Evolutionary conservation across 257 asterid genomes (phyloP).

Genomic region (Solanum tacnaense): DNA sequence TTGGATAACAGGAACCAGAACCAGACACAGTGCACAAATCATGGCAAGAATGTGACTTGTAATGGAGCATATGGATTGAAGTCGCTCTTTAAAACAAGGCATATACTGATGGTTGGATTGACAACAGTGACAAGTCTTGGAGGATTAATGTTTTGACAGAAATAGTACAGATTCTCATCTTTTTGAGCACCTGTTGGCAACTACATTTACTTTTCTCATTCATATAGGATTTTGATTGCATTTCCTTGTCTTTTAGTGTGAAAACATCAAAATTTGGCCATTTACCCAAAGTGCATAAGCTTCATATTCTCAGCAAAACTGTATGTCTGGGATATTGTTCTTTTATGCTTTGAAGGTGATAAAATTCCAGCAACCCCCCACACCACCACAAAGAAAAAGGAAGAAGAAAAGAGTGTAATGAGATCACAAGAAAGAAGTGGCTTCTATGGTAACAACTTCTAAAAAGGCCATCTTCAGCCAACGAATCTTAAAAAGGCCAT

Average conservation of each 20-base stretch:
- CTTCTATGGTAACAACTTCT: neutral
- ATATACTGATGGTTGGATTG: conserved; percentile 14
- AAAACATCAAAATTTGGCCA: neutral
- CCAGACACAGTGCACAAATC: conserved; percentile 48
- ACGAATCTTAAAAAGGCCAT: neutral
- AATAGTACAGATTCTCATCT: neutral
- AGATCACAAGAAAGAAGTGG: neutral
- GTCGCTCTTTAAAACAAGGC: conserved; percentile 10
- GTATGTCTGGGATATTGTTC: neutral
- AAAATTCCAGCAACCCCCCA: neutral
- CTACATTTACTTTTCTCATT: neutral
- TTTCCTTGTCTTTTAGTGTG: neutral
- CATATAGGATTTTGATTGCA: neutral
- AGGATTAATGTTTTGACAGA: conserved; percentile 2
- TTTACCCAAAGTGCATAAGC: neutral
- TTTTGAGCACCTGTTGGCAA: neutral
- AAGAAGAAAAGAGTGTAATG: neutral
- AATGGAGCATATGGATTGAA: conserved; percentile 21
- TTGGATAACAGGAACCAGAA: conserved; percentile 37
- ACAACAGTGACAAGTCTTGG: conserved; percentile 13
- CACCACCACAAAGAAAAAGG: neutral
- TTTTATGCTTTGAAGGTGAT: neutral
- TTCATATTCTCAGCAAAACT: neutral
- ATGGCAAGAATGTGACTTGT: conserved; percentile 32
- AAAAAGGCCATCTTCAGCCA: neutral